Evolutionary conservation across 768 basidiomycete genomes (phyloP), one percentile per base, ranked within the genome.

Genomic region (Tricholoma terreum): DNA sequence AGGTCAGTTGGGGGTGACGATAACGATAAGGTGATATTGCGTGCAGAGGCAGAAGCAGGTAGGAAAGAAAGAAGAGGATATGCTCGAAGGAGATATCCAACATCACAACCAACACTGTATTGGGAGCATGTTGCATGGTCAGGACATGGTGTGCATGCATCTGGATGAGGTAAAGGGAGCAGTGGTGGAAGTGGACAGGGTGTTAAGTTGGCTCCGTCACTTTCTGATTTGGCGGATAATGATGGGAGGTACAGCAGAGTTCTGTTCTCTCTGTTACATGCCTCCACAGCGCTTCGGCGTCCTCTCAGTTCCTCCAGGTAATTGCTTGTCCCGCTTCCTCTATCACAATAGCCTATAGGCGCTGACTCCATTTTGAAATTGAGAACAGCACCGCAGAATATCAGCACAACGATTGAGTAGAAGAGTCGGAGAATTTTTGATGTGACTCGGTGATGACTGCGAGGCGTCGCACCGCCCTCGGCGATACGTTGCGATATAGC

Each of bases 321-420:
- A 21, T 63, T 69, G 68, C 88, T 94, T 27, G 84, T 87, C 61
- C 77, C 73, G 55, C 69, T 81, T 17, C 82, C 86, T 34, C 80
- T 71, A 60, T 90, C 84, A 66, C 92, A 94, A 70, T 84, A 94
- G 4, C 92, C 92, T 62, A 94, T 84, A 10, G 77, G 69, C 2
- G 85, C 75, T 5, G 91, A 91, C 62, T 88, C 84, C 11, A 62
- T 58, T 72, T 91, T 92, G 76, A 84, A 89, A 15, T 76, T 75
- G 63, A 77, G 61, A 17, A 77, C 59, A 21, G 71, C 60, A 58
- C 69, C 71, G 12, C 69, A 71, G 17, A 71, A 60, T 15, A 71
- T 65, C 21, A 79, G 56, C 9, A 75, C 58, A 27, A 78, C 58
- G 5, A 76, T 55, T 57, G 76, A 57, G 52, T 72, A 63, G 45